These are phyloP conservation scores for Penicillium sclerotiorum DNA, from an alignment of 2,329 filamentous ascomycete genomes.

Conservation along the genomic window DNA sequence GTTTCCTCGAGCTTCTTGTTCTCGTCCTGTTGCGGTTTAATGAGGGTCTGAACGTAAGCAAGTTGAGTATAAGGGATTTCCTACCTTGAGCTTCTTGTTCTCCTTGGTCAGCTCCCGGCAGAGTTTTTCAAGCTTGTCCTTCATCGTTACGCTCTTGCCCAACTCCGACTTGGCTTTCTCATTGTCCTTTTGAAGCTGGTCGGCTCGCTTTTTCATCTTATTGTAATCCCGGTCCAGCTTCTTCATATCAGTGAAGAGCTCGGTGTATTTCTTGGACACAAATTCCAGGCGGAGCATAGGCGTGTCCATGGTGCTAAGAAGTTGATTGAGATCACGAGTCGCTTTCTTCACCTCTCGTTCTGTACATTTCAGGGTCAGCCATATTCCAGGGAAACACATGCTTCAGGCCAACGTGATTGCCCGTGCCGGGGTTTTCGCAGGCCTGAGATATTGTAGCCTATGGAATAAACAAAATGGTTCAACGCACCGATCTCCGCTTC, in stretches of 20 bases:
- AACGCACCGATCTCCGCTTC: constrained; percentile 89
- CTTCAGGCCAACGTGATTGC: not conserved
- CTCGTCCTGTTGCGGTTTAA: constrained; percentile 66
- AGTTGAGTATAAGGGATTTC: constrained; percentile 15
- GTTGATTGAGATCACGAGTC: constrained; percentile 83
- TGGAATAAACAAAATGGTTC: too few relatives aligned
- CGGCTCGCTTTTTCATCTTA: constrained; percentile 93
- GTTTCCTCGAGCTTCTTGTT: constrained; percentile 88
- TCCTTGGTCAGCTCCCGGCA: constrained; percentile 93
- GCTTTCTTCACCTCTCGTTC: constrained; percentile 94
- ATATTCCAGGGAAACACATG: constrained; percentile 19
- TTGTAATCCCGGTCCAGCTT: constrained; percentile 89
- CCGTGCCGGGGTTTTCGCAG: too few relatives aligned
- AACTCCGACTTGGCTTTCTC: constrained; percentile 86
- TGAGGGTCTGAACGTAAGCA: not conserved
- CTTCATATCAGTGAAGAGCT: constrained; percentile 93
- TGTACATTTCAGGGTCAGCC: constrained; percentile 46
- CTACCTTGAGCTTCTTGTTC: constrained; percentile 96
- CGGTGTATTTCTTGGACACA: constrained; percentile 86
- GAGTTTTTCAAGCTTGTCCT: constrained; percentile 95
- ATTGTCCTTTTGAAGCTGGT: constrained; percentile 94
- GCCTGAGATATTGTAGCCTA: too few relatives aligned
- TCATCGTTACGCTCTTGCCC: constrained; percentile 85
- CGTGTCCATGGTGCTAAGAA: constrained; percentile 85
- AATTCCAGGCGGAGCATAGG: constrained; percentile 89